Percentiles rank a stretch among this genome's conserved stretches.
Conservation (phyloP, 2,329 filamentous ascomycete species). For the Metarhizium rileyi region DNA sequence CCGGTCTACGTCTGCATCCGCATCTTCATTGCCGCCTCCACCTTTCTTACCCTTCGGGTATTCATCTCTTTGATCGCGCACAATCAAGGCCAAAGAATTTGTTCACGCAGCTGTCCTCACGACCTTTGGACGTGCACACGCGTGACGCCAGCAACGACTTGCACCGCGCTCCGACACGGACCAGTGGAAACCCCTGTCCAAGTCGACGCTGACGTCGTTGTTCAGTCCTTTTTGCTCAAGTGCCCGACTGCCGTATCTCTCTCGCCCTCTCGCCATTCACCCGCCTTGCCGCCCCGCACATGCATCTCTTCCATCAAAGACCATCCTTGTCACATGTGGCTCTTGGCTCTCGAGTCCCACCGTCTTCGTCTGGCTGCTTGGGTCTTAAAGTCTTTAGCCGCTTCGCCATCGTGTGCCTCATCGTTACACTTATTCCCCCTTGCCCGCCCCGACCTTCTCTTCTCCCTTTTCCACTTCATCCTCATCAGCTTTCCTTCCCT, state of each 20-base stretch:
- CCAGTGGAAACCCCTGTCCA: not conserved
- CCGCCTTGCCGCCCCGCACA: conserved; percentile 1
- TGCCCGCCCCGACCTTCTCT: not conserved
- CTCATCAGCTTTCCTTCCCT: not conserved
- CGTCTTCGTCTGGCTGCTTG: not conserved
- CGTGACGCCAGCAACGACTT: not conserved
- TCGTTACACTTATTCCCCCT: not conserved
- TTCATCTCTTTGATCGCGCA: not conserved
- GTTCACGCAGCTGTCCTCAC: not conserved
- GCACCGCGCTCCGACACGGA: not conserved
- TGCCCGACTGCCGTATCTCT: too few relatives aligned
- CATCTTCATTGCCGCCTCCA: not conserved
- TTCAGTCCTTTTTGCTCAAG: not conserved
- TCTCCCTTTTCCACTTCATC: not conserved
- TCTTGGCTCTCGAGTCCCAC: not conserved
- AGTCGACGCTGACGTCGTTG: conserved; percentile 1
- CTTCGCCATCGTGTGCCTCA: conserved; percentile 1
- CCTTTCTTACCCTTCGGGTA: not conserved
- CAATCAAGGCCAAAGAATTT: not conserved
- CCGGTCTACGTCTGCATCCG: not conserved
- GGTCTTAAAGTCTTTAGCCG: not conserved
- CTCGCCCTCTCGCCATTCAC: too few relatives aligned
- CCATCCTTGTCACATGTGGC: conserved; percentile 6
- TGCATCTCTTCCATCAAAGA: not conserved
- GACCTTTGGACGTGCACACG: not conserved